These are phyloP conservation scores for Isoetes engelmannii DNA, from an alignment of 83 land plant species.

Conservation along the genomic window DNA sequence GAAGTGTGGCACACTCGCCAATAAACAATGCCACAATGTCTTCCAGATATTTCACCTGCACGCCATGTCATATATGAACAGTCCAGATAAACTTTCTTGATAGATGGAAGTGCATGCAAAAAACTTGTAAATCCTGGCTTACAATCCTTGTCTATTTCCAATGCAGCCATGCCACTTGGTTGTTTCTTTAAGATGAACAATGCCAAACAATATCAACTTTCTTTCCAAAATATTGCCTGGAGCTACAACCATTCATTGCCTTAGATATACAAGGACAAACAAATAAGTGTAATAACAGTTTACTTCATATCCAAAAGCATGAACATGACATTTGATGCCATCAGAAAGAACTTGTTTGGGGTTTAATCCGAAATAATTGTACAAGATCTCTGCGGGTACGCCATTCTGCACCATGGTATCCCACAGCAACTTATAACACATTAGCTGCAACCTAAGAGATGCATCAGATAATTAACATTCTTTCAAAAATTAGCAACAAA, in stretches of 20 bases:
- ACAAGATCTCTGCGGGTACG: constrained; percentile 50
- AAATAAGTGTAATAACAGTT: constrained; percentile 2
- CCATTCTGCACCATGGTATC: constrained; percentile 41
- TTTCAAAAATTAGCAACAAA: too few species aligned
- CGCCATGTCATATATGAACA: too few species aligned
- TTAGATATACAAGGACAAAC: background rate
- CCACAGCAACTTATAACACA: constrained; percentile 87
- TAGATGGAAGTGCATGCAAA: background rate
- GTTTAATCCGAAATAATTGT: constrained; percentile 47
- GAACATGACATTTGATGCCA: constrained; percentile 41
- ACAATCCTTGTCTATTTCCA: background rate
- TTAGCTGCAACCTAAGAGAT: constrained; percentile 63
- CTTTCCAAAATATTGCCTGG: background rate
- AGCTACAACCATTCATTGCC: background rate
- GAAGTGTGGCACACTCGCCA: constrained; percentile 34
- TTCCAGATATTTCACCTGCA: constrained; percentile 42
- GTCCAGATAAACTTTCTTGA: too few species aligned
- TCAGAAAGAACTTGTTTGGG: constrained; percentile 40
- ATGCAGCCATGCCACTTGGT: background rate
- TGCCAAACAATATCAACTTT: background rate
- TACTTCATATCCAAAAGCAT: constrained; percentile 38
- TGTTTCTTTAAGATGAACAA: background rate
- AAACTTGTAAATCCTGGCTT: background rate
- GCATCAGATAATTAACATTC: too few species aligned
- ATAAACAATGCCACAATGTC: constrained; percentile 36